These are phyloP conservation scores for Meripilus lineatus DNA, from an alignment of 1,284 basidiomycete species.

Conservation along the genomic window DNA sequence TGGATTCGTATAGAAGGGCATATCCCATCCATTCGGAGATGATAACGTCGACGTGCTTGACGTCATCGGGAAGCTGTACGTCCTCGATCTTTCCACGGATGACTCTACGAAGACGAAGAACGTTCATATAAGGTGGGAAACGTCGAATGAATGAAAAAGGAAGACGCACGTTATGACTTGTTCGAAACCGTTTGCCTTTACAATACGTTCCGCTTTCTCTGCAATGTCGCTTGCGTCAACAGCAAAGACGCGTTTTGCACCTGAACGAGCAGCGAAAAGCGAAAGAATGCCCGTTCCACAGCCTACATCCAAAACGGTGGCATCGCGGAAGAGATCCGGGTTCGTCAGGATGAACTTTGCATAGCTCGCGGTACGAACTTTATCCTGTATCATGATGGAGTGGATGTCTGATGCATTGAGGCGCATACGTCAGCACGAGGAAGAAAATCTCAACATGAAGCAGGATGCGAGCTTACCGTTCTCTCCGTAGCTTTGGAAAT, in stretches of 20 bases:
- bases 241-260: slow-evolving; percentile 90
- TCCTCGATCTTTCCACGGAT: slow-evolving; percentile 88
- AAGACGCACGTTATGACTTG: slow-evolving; percentile 65
- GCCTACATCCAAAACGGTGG: slow-evolving; percentile 91
- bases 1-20: slow-evolving; percentile 90
- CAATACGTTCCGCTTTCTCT: slow-evolving; percentile 76
- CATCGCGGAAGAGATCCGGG: slow-evolving; percentile 78
- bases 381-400: slow-evolving; percentile 80
- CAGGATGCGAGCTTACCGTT: slow-evolving; percentile 61
- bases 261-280: slow-evolving; percentile 87
- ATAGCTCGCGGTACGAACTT: slow-evolving; percentile 91
- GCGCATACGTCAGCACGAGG: too few relatives aligned
- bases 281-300: slow-evolving; percentile 94
- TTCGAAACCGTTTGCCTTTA: slow-evolving; percentile 76
- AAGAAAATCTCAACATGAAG: neutral
- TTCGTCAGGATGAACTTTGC: slow-evolving; percentile 90
- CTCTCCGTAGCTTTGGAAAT: slow-evolving; percentile 91
- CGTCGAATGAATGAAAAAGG: neutral
- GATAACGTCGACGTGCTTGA: slow-evolving; percentile 86
- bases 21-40: slow-evolving; percentile 99
- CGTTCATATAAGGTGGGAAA: neutral
- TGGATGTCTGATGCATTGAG: slow-evolving; percentile 56
- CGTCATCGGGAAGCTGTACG: slow-evolving; percentile 62
- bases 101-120: slow-evolving; percentile 44
- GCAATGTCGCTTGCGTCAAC: slow-evolving; percentile 91